These are phyloP conservation scores for Microthyrium microscopicum DNA, from an alignment of 2,329 filamentous ascomycete genomes.

Conservation along the genomic window DNA sequence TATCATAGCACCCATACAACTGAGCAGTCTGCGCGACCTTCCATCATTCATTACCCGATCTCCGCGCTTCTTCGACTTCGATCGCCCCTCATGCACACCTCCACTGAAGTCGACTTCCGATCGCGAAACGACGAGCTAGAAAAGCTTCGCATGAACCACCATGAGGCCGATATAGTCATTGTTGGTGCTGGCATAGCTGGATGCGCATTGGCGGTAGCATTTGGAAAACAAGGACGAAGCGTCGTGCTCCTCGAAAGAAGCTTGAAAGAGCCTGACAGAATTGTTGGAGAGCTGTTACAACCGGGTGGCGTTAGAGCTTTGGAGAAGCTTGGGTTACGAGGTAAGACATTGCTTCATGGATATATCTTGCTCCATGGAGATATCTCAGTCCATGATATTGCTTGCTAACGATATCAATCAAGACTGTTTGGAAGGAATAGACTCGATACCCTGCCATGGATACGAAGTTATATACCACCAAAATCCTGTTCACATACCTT, in stretches of 20 bases:
- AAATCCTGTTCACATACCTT: conserved; percentile 57
- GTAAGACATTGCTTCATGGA: too few species aligned
- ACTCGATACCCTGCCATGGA: conserved; percentile 65
- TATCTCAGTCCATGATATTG: not conserved
- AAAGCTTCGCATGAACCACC: conserved; percentile 34
- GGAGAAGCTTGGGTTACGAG: conserved; percentile 58
- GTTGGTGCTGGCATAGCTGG: conserved; percentile 85
- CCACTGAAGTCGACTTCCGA: too few species aligned
- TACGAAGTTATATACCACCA: conserved; percentile 79
- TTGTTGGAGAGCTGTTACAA: conserved; percentile 89
- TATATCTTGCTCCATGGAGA: not conserved
- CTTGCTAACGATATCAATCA: conserved; percentile 7
- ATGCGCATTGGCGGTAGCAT: conserved; percentile 66
- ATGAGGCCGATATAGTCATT: conserved; percentile 68
- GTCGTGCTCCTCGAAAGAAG: conserved; percentile 80
- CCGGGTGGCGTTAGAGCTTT: conserved; percentile 77
- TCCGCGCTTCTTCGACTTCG: too few species aligned
- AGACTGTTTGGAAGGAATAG: conserved; percentile 79
- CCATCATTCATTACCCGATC: too few species aligned
- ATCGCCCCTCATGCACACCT: too few species aligned
- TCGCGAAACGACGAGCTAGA: conserved; percentile 22
- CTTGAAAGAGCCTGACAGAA: conserved; percentile 84
- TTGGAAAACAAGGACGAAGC: conserved; percentile 78
- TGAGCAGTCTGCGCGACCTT: too few species aligned
- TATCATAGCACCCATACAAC: too few species aligned